Conservation (phyloP, 331 rosid genomes). For the Acacia concinna region DNA sequence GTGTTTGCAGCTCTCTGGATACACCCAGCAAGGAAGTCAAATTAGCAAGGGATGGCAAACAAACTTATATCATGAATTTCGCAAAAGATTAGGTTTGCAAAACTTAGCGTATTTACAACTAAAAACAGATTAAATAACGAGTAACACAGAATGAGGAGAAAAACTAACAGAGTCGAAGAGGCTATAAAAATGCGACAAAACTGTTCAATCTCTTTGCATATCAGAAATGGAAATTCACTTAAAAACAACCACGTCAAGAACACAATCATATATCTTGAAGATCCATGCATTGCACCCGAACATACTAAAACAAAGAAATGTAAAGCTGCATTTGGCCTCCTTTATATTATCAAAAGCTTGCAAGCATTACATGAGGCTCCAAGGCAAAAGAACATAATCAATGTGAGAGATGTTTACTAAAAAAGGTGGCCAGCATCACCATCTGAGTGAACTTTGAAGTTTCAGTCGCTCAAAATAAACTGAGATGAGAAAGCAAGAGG, state of each 20-base stretch:
- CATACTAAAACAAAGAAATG: not conserved
- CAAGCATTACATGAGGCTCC: not conserved
- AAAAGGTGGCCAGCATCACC: not conserved
- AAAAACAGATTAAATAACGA: not conserved
- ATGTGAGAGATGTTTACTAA: not conserved
- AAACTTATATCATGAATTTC: not conserved
- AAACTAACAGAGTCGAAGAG: not conserved
- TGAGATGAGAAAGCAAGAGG: not conserved
- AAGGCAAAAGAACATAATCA: not conserved
- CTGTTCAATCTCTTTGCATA: not conserved
- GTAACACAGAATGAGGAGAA: constrained; percentile 8
- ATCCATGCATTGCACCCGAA: not conserved
- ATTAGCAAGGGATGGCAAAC: not conserved
- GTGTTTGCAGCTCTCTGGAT: constrained; percentile 94
- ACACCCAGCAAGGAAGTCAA: constrained; percentile 28
- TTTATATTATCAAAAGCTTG: not conserved
- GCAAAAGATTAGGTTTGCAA: not conserved
- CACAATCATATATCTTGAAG: not conserved
- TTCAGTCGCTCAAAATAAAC: constrained; percentile 3
- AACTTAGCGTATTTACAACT: constrained; percentile 4
- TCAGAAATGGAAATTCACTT: not conserved
- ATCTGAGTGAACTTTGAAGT: not conserved
- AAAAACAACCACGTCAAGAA: not conserved
- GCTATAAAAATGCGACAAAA: not conserved
- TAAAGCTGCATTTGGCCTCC: not conserved